Evolutionary conservation across 108 stramenopile species (phyloP), one percentile per base, ranked within the genome.

Genomic region (Cyclotella atomus): DNA sequence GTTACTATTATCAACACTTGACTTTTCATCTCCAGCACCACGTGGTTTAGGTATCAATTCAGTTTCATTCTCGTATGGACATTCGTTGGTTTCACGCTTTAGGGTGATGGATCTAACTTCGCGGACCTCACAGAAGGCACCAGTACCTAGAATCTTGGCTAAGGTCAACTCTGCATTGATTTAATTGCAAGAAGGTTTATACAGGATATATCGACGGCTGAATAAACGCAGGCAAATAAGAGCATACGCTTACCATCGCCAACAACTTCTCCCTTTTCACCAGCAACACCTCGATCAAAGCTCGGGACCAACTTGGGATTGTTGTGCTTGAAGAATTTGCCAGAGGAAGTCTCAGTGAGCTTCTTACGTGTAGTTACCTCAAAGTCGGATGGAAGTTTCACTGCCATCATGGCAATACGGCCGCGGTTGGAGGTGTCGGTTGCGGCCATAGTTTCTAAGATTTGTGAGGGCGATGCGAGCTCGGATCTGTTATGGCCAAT

Each of bases 111-210:
- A 41, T 20, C 23, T 30, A 53, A 93, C 75, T 83, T 93, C 92
- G 20, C 69, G 89, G 21, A 93, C 92, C 34, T 89, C 81, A 53
- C 89, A 89, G 71, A 91, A 93, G 3, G 89, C 88, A 25, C 92
- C 92, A 3, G 61, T 44, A 0, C 92, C 92, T 8, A 93, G 72
- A 20, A 88, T 75, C 14, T 87, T 87, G 17, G 89, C 92, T 10
- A 91, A 45, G n/a, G 82, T 77, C 3, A 93, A 71, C 53, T 93
- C 92, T 71, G 63, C 17, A 21, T 29, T 8, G 17, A 19, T 45
- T 45, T 21, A 59, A 33, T 55, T 57, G 24, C 46, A 25, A 14
- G 16, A 30, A 16, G 14, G 47, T 47, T 45, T n/a, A 62, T 32
- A 23, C 30, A 6, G 27, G 17, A 23, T n/a, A 16, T n/a, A n/a